A percentile compares a stretch with the other conserved stretches of the same genome.
Conservation (phyloP, 2,329 filamentous ascomycete species). For the Aspergillus tanneri region DNA sequence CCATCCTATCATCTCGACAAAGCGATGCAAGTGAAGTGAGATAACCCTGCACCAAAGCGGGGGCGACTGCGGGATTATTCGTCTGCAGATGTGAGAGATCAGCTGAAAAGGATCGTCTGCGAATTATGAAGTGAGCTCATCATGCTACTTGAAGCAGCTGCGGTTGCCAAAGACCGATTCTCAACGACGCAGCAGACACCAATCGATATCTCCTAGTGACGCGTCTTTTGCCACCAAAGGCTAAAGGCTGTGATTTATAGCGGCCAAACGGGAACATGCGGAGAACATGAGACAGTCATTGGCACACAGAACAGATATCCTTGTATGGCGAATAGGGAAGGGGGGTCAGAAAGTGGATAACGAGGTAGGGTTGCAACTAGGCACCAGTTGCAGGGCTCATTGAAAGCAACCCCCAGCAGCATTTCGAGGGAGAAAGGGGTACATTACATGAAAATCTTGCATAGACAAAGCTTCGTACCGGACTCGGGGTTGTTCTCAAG, state of each 20-base stretch:
- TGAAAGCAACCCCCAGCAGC: conserved; percentile 16
- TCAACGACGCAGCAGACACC: conserved; percentile 24
- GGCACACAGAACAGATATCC: conserved; percentile 15
- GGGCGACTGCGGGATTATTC: conserved; percentile 39
- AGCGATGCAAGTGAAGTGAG: conserved; percentile 26
- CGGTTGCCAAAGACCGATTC: conserved; percentile 13
- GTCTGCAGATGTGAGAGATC: conserved; percentile 43
- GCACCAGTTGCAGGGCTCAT: conserved; percentile 19
- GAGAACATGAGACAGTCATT: conserved; percentile 23
- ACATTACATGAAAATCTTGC: conserved; percentile 2
- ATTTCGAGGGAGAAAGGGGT: conserved; percentile 14
- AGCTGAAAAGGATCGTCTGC: conserved; percentile 40
- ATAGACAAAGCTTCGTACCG: conserved; percentile 5
- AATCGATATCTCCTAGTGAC: conserved; percentile 34
- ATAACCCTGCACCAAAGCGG: conserved; percentile 39
- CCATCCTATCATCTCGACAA: conserved; percentile 34
- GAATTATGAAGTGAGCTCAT: conserved; percentile 20
- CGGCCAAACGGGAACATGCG: conserved; percentile 31
- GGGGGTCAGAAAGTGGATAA: conserved; percentile 14
- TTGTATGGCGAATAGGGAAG: conserved; percentile 11
- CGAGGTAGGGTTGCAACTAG: conserved; percentile 25
- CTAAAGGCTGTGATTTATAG: conserved; percentile 28
- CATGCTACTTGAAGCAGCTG: conserved; percentile 19
- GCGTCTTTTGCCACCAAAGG: conserved; percentile 32
- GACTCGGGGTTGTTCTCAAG: conserved; percentile 11